Evolutionary conservation across 495 filamentous ascomycete genomes (phyloP).

Genomic region (Cryomyces antarcticus): DNA sequence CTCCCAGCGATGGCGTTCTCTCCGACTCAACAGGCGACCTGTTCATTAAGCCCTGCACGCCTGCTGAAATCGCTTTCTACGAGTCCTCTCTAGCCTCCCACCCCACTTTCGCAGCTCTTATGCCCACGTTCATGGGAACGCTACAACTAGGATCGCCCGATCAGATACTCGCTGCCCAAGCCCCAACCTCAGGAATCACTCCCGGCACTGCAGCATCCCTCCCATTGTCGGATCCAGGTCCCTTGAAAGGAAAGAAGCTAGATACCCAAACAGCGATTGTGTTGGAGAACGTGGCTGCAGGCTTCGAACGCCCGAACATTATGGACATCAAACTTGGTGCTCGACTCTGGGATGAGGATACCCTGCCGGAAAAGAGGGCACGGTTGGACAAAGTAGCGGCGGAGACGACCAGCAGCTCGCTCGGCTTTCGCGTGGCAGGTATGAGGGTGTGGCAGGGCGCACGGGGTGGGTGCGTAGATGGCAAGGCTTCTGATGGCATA

Average conservation of each 20-base stretch:
- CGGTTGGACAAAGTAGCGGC: constrained; percentile 61
- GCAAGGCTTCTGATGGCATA: too few relatives aligned
- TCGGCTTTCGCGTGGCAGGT: constrained; percentile 78
- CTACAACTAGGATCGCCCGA: constrained; percentile 32
- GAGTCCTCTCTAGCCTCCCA: constrained; percentile 46
- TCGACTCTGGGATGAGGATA: constrained; percentile 69
- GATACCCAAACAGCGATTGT: constrained; percentile 63
- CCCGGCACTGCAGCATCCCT: neutral
- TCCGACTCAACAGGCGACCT: constrained; percentile 67
- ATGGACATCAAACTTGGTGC: constrained; percentile 83
- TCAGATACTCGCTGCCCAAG: constrained; percentile 26
- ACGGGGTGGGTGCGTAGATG: constrained; percentile 2
- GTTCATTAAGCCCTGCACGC: constrained; percentile 87
- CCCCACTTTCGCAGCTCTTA: constrained; percentile 50
- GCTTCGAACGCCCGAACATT: constrained; percentile 77
- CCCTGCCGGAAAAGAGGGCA: constrained; percentile 50
- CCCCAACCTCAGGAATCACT: neutral
- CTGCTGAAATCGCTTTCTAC: constrained; percentile 81
- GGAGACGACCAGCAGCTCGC: constrained; percentile 57
- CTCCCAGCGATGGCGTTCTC: constrained; percentile 65
- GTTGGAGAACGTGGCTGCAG: constrained; percentile 65
- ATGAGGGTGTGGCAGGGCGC: constrained; percentile 76
- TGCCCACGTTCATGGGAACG: constrained; percentile 72
- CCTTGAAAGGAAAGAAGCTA: constrained; percentile 17
- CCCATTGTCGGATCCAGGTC: neutral